Evolutionary conservation across 225 moss, liverwort and hornwort species (phyloP).

Genomic region (Physcomitrium patens): DNA sequence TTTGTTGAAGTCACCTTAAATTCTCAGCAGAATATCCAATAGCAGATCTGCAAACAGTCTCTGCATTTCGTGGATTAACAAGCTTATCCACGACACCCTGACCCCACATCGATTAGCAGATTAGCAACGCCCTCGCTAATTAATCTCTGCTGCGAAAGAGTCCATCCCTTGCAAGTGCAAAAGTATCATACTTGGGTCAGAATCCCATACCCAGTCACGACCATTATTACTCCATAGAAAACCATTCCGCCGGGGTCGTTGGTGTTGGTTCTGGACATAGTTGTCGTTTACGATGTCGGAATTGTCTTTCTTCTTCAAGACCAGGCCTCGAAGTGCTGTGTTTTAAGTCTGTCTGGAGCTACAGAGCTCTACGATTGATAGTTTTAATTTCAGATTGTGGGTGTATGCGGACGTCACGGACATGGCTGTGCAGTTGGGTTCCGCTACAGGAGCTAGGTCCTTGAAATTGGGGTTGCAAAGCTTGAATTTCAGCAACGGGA

Average conservation of each 20-base stretch:
- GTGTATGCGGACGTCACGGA: constrained; percentile 21
- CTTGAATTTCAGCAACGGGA: constrained; percentile 12
- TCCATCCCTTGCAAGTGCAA: constrained; percentile 1
- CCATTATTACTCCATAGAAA: constrained; percentile 24
- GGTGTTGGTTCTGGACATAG: constrained; percentile 18
- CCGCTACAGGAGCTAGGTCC: constrained; percentile 1
- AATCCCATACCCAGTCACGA: constrained; percentile 5
- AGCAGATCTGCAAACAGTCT: background rate
- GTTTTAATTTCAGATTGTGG: background rate
- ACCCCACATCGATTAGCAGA: constrained; percentile 33
- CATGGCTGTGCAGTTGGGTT: constrained; percentile 25
- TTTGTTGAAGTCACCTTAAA: constrained; percentile 34
- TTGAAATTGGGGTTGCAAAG: constrained; percentile 19
- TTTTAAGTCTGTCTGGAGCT: background rate
- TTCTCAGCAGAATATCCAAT: constrained; percentile 28
- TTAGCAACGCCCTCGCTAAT: background rate
- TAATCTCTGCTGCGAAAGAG: background rate
- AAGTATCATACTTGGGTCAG: background rate
- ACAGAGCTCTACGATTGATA: constrained; percentile 4
- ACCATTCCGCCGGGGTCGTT: background rate
- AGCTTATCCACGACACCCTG: background rate
- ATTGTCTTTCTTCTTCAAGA: constrained; percentile 21
- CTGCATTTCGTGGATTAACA: constrained; percentile 14
- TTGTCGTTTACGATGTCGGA: constrained; percentile 6
- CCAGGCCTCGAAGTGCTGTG: background rate